These are phyloP conservation scores for Coemansia sp. DNA, from an alignment of 192 early-diverging fungal species.

Conservation along the genomic window DNA sequence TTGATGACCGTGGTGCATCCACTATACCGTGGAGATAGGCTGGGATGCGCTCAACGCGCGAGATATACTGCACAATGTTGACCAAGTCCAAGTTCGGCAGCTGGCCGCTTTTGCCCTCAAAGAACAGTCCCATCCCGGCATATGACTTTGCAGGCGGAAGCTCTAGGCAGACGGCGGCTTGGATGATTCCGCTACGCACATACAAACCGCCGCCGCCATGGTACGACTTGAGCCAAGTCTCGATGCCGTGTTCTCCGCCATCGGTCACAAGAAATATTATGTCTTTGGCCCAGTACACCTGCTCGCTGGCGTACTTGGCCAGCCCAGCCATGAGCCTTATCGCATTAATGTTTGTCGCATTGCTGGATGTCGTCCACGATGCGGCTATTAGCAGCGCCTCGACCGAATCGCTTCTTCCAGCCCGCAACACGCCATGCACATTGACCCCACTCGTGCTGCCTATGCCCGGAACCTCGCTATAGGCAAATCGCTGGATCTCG, in stretches of 20 bases:
- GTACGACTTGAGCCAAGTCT: constrained; percentile 87
- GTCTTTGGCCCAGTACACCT: constrained; percentile 90
- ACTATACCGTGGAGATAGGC: constrained; percentile 43
- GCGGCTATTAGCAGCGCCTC: constrained; percentile 86
- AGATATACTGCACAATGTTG: constrained; percentile 67
- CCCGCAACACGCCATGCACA: constrained; percentile 76
- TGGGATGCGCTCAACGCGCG: constrained; percentile 51
- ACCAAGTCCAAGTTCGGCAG: constrained; percentile 89
- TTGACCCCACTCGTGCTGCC: constrained; percentile 59
- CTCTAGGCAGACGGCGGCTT: constrained; percentile 84
- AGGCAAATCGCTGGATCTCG: constrained; percentile 36
- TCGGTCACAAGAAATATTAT: constrained; percentile 86
- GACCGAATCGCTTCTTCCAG: constrained; percentile 82
- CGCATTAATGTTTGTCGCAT: constrained; percentile 38
- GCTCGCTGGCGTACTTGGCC: constrained; percentile 48
- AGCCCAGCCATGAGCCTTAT: constrained; percentile 39
- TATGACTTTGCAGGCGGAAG: constrained; percentile 62
- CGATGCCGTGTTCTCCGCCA: constrained; percentile 68
- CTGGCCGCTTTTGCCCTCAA: constrained; percentile 88
- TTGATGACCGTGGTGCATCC: constrained; percentile 13
- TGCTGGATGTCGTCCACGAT: constrained; percentile 69
- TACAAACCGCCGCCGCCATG: constrained; percentile 60
- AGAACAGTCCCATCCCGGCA: constrained; percentile 67
- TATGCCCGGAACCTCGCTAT: constrained; percentile 29
- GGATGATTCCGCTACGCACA: constrained; percentile 73